Conservation (phyloP, 768 basidiomycete genomes). For the Tubosaeta sp. region DNA sequence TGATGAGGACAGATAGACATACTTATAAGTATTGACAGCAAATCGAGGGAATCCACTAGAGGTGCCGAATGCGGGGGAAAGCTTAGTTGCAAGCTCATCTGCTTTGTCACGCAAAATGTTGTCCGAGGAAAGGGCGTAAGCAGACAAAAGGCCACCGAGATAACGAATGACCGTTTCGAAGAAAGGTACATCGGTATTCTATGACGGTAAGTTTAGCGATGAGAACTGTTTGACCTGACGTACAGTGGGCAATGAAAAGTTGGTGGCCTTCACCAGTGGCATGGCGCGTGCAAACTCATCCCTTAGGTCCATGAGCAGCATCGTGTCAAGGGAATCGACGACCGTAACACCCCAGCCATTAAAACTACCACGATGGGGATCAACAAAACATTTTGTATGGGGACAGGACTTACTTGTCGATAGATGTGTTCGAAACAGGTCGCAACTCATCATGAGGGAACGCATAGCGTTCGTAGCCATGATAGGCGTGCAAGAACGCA, state of each 20-base stretch:
- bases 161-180: slow-evolving; percentile 90
- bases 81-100: slow-evolving; percentile 68
- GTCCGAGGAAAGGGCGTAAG: slow-evolving; percentile 71
- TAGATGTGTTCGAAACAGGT: slow-evolving; percentile 44
- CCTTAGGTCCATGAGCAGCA: slow-evolving; percentile 74
- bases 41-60: slow-evolving; percentile 67
- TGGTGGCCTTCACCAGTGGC: slow-evolving; percentile 43
- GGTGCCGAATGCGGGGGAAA: slow-evolving; percentile 72
- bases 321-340: slow-evolving; percentile 82
- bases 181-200: slow-evolving; percentile 44
- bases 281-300: slow-evolving; percentile 68
- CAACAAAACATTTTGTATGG: neutral
- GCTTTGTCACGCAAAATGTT: slow-evolving; percentile 61
- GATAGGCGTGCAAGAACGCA: slow-evolving; percentile 67
- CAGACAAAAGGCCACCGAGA: slow-evolving; percentile 82
- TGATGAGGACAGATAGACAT: slow-evolving; percentile 9
- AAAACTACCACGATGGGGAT: slow-evolving; percentile 43
- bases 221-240: slow-evolving; percentile 2
- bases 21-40: slow-evolving; percentile 64
- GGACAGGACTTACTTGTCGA: slow-evolving; percentile 45
- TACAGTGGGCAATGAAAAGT: slow-evolving; percentile 48
- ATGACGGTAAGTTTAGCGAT: slow-evolving; percentile 3
- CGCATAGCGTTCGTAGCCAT: slow-evolving; percentile 58
- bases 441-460: slow-evolving; percentile 59
- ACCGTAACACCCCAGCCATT: slow-evolving; percentile 79